Evolutionary conservation across 2,329 filamentous ascomycete genomes (phyloP), one percentile per base, ranked within the genome.

Genomic region (Alternaria burnsii): DNA sequence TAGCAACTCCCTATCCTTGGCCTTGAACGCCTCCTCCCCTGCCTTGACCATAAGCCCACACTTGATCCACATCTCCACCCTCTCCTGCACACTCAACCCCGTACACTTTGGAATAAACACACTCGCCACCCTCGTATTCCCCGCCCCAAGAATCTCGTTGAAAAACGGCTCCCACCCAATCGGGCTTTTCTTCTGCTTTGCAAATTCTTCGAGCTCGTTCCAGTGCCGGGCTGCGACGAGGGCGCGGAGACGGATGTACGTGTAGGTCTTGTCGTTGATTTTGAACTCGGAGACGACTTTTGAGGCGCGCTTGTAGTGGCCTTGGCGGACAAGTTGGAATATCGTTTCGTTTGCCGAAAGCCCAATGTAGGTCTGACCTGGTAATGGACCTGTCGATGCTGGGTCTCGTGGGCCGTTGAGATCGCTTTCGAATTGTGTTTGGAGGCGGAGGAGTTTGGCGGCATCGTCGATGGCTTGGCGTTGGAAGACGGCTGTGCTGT

Each of bases 121-220:
- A 0, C 90, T 87, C 1, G 95, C 95, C 16, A 97, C 84, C 62
- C 94, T 91, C 5, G 92, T 90, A 75, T 98, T 98, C 46, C 95
- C 95, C 1, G 95, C 95, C 47, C 91, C 89, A 1, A 98, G 83
- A 28, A 92, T 88, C 71, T 96, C 90, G 74, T 95, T 96, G 83
- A 92, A 97, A 80, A 97, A 99, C 0, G 94, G 93, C 89, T 97
- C 93, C 95, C 95, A 99, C 11, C 94, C 94, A 75, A 99, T 98
- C 0, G 94, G 92, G 59, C 91, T 95, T 79, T 94, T 97, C 74
- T 91, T 86, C 40, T 79, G 87, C 73, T 89, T 91, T 36, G 88
- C 87, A 69, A 93, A 87, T 69, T 97, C 94, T 77, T 98, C 94
- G 59, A 99, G 86, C 76, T 97, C 94, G 52, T 87, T 89, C 93